Percentiles rank a stretch among this genome's conserved stretches.
These are phyloP conservation scores for Diutina scorzettiae DNA, from an alignment of 1,139 yeast genomes.

Conservation along the genomic window DNA sequence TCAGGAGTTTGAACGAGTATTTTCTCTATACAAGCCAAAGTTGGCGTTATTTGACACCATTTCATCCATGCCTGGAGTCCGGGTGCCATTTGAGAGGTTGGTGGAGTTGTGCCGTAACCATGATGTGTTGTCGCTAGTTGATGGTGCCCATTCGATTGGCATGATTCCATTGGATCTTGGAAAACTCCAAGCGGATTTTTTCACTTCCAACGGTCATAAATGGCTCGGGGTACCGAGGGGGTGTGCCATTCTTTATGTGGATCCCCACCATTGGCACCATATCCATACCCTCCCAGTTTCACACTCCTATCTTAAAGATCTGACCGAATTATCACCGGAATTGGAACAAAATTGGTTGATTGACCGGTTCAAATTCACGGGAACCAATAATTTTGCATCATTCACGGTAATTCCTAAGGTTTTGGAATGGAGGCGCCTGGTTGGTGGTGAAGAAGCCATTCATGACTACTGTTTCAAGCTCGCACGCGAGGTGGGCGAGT, in stretches of 20 bases:
- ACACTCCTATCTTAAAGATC: constrained; percentile 24
- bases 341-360: constrained; percentile 21
- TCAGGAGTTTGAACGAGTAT: constrained; percentile 21
- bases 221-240: constrained; percentile 55
- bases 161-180: constrained; percentile 35
- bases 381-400: constrained; percentile 23
- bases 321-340: constrained; percentile 12
- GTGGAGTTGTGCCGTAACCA: constrained; percentile 35
- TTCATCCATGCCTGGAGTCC: constrained; percentile 52
- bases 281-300: constrained; percentile 54
- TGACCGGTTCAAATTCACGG: constrained; percentile 26
- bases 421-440: constrained; percentile 34
- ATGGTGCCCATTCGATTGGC: constrained; percentile 67
- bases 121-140: constrained; percentile 44
- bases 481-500: constrained; percentile 29
- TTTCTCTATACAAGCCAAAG: constrained; percentile 10
- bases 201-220: constrained; percentile 54
- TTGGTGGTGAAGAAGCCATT: constrained; percentile 48
- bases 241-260: constrained; percentile 49
- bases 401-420: constrained; percentile 24
- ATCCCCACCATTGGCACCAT: constrained; percentile 33
- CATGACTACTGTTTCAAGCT: constrained; percentile 33
- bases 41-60: constrained; percentile 43
- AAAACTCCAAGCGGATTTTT: constrained; percentile 46
- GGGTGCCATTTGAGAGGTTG: constrained; percentile 43